Conservation (phyloP, 139 green algal species). For the Chlamydomonas incerta region DNA sequence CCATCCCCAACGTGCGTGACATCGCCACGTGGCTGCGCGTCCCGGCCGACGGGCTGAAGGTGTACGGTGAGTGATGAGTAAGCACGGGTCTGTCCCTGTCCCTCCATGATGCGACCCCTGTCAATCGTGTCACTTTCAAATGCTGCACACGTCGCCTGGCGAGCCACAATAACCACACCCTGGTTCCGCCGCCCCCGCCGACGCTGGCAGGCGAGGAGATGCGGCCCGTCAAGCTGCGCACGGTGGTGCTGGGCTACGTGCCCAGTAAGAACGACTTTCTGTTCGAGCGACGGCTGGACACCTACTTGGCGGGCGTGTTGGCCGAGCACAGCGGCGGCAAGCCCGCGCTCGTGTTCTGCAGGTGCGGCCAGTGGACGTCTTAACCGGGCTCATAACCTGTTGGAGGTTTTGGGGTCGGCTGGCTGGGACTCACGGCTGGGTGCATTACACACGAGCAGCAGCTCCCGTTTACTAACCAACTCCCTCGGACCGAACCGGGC, state of each 20-base stretch:
- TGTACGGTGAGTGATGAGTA: conserved; percentile 81
- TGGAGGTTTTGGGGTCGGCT: too few relatives aligned
- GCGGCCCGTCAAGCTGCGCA: conserved; percentile 87
- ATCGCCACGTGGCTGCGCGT: conserved; percentile 72
- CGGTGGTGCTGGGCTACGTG: conserved; percentile 78
- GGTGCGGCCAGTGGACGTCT: conserved; percentile 54
- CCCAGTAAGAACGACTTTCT: conserved; percentile 84
- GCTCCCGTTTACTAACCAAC: too few relatives aligned
- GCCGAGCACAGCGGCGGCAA: conserved; percentile 76
- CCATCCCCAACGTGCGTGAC: conserved; percentile 86
- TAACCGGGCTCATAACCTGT: too few relatives aligned
- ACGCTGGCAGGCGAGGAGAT: conserved; percentile 83
- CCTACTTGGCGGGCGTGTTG: conserved; percentile 79
- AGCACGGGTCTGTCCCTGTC: too few relatives aligned
- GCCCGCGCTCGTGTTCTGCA: conserved; percentile 95
- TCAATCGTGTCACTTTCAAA: too few relatives aligned
- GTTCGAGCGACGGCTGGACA: conserved; percentile 88
- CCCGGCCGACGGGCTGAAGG: conserved; percentile 56
- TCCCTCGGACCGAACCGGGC: too few relatives aligned
- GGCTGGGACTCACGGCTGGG: too few relatives aligned
- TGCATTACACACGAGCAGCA: too few relatives aligned
- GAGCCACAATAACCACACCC: too few relatives aligned
- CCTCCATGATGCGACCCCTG: too few relatives aligned
- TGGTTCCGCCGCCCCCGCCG: too few relatives aligned
- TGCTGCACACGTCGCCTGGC: too few relatives aligned